These are phyloP conservation scores for Pseudogymnoascus sp. DNA, from an alignment of 2,329 filamentous ascomycete genomes.

Conservation along the genomic window DNA sequence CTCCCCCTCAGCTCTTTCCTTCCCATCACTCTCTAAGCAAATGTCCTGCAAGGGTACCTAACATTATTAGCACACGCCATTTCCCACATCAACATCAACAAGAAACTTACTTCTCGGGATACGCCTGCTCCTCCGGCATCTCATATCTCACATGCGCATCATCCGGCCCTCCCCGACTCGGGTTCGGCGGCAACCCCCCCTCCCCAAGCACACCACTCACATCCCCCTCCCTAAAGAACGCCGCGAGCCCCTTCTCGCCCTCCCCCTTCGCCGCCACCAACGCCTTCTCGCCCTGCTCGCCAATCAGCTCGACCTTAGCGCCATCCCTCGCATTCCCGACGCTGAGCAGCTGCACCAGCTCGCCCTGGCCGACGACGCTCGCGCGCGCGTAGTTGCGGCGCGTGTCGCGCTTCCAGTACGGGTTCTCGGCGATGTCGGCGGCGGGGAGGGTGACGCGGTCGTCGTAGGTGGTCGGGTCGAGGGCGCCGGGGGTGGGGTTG, in stretches of 20 bases:
- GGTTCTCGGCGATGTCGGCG: constrained; percentile 80
- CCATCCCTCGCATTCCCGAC: constrained; percentile 67
- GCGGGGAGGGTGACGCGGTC: constrained; percentile 80
- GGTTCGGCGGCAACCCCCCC: constrained; percentile 78
- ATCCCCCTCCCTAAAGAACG: constrained; percentile 60
- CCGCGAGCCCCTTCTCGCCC: constrained; percentile 64
- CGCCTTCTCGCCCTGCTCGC: constrained; percentile 62
- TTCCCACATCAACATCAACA: background rate
- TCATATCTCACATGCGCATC: constrained; percentile 60
- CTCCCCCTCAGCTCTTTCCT: constrained; percentile 14
- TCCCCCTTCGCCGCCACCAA: constrained; percentile 69
- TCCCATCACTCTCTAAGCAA: constrained; percentile 37
- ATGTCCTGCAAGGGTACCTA: constrained; percentile 58
- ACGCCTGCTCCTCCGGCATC: constrained; percentile 58
- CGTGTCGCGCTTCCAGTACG: constrained; percentile 91
- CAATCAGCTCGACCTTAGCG: constrained; percentile 77
- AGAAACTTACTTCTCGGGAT: constrained; percentile 55
- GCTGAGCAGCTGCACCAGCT: constrained; percentile 75
- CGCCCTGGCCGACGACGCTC: constrained; percentile 72
- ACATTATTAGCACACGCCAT: constrained; percentile 25
- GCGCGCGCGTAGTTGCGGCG: constrained; percentile 74
- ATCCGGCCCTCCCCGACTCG: constrained; percentile 50
- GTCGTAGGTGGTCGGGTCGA: constrained; percentile 64
- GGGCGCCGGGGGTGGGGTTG: constrained; percentile 68
- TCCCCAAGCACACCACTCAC: constrained; percentile 57